phyloP scores from a whole-genome alignment of 2,329 filamentous ascomycete species.

The Immersiporthe knoxdaviesiana region DNA sequence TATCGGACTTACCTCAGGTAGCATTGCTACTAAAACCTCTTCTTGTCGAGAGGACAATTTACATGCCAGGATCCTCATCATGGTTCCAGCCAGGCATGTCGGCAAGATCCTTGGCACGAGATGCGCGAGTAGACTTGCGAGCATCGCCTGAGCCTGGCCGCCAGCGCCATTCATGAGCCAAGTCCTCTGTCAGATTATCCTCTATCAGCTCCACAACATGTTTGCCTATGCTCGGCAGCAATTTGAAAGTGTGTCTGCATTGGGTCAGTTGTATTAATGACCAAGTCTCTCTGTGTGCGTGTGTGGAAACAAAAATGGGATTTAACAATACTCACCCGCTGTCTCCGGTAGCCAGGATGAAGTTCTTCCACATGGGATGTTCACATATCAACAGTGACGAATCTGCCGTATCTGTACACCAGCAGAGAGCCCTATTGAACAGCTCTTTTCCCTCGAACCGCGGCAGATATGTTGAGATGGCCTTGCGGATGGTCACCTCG shows the following conservation, averaged over 20 bases:
- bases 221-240: constrained; percentile 50
- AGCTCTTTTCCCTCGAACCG: constrained; percentile 36
- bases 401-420: constrained; percentile 43
- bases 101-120: constrained; percentile 47
- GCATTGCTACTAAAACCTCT: no score
- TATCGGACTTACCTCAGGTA: no score
- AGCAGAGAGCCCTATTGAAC: constrained; percentile 40
- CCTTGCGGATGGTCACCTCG: constrained; percentile 37
- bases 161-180: constrained; percentile 49
- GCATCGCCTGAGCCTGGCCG: constrained; percentile 48
- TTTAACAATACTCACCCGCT: constrained; percentile 43
- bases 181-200: constrained; percentile 42
- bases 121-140: constrained; percentile 44
- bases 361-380: constrained; percentile 47
- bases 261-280: no score
- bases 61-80: constrained; percentile 14
- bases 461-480: constrained; percentile 39
- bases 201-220: constrained; percentile 51
- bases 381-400: constrained; percentile 41
- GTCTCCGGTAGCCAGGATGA: constrained; percentile 50
- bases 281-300: no score
- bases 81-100: constrained; percentile 50
- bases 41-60: no score
- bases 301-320: no score
- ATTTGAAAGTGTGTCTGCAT: constrained; percentile 48